A percentile compares a stretch with the other conserved stretches of the same genome.
These are phyloP conservation scores for Psilocybe cyanescens DNA, from an alignment of 768 basidiomycete genomes.

Conservation along the genomic window DNA sequence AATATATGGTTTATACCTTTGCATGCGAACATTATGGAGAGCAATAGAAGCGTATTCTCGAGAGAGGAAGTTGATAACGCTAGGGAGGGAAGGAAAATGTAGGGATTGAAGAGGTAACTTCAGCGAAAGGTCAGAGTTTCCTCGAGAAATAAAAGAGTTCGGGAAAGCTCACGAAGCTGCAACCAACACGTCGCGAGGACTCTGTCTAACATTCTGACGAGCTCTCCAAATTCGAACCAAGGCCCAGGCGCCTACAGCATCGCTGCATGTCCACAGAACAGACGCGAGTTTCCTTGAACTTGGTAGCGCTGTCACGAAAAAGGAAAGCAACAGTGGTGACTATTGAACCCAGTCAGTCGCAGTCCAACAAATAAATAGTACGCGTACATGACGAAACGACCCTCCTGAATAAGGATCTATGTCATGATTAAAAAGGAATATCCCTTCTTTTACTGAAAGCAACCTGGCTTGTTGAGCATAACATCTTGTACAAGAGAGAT, in stretches of 20 bases:
- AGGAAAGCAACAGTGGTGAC: constrained; percentile 81
- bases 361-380: not conserved
- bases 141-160: not conserved
- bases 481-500: not conserved
- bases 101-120: constrained; percentile 92
- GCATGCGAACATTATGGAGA: constrained; percentile 71
- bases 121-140: constrained; percentile 8
- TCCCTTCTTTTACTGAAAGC: constrained; percentile 81
- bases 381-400: constrained; percentile 80
- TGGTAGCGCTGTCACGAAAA: constrained; percentile 76
- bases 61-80: constrained; percentile 83
- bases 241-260: constrained; percentile 70
- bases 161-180: constrained; percentile 59
- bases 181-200: constrained; percentile 61
- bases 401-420: constrained; percentile 89
- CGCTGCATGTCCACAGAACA: constrained; percentile 71
- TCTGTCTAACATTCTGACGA: constrained; percentile 53
- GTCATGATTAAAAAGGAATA: constrained; percentile 78
- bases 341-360: constrained; percentile 30
- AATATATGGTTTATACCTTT: constrained; percentile 49
- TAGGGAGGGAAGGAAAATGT: constrained; percentile 77
- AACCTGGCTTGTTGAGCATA: constrained; percentile 17
- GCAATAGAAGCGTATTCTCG: constrained; percentile 74
- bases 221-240: constrained; percentile 70
- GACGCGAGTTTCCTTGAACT: constrained; percentile 49